Evolutionary conservation across 2,329 filamentous ascomycete species (phyloP), one percentile per base, ranked within the genome.

Genomic region (Trichophyton schoenleinii): DNA sequence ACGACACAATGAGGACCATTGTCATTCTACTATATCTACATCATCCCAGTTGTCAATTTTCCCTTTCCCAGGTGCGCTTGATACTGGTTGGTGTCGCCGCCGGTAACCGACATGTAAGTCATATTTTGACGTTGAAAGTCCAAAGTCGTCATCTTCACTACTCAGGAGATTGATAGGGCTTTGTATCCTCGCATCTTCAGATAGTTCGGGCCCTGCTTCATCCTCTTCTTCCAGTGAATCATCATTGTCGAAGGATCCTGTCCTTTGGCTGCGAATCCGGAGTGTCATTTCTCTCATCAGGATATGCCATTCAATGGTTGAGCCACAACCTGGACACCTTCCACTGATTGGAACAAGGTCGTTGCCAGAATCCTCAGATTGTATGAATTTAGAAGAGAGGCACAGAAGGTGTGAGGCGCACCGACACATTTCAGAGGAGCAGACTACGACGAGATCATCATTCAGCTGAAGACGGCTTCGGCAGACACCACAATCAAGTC

Each of bases 271-370:
- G 25, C 89, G 81, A 41, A 83, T 77, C 36, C 92, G 81, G 57
- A 96, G 74, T 58, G 82, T 94, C 67, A 95, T 74, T 70, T 95
- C 91, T 70, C 85, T 91, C 76, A 95, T 87, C 75, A 96, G 83
- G 57, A 87, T 82, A 0, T 80, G 78, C 92, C 92, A 97, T 58
- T 78, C 71, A 1, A 91, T 74, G 3, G 77, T 72, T 0, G 78
- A 77, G 0, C 79, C 74, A 69, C 92, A 97, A 20, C 75, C 75
- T 0, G 89, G 89, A 74, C 92, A 97, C 1, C 68, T 72, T 1
- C 90, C 91, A 38, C 78, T 70, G 1, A 82, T 77, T 0, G 92
- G 92, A 1, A 95, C 69, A 1, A 95, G 68, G 1, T 70, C 71
- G 15, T 71, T 67, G 22, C 68, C 60, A 11, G 69, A 66, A 3